Evolutionary conservation across 1,284 basidiomycete species (phyloP).

Genomic region (Microbotryomycetes sp.): DNA sequence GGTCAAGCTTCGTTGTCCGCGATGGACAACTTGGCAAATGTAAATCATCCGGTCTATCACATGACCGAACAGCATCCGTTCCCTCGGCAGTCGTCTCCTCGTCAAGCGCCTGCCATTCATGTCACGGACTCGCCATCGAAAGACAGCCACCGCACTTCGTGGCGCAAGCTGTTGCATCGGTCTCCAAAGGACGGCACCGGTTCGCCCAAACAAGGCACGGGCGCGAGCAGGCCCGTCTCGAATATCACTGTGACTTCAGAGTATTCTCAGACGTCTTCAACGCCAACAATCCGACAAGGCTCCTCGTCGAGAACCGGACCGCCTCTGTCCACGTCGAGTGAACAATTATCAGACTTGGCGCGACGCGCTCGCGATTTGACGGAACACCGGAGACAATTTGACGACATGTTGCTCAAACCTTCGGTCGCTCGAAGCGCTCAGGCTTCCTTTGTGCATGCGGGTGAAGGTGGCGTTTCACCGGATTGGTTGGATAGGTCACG

Average conservation of each 20-base stretch:
- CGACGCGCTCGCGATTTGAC: neutral
- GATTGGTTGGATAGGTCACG: neutral
- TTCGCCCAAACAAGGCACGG: neutral
- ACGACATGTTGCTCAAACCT: neutral
- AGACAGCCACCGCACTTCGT: neutral
- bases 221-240: neutral
- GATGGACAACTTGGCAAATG: neutral
- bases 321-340: neutral
- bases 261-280: neutral
- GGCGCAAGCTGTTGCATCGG: neutral
- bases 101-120: neutral
- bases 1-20: neutral
- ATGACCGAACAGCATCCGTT: neutral
- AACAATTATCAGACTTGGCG: neutral
- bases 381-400: neutral
- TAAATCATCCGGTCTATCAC: neutral
- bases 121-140: neutral
- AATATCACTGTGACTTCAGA: neutral
- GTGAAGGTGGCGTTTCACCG: neutral
- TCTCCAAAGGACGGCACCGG: neutral
- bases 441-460: neutral
- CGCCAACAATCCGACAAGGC: neutral
- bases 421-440: neutral
- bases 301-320: neutral
- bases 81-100: too few species aligned